Evolutionary conservation across 2,329 filamentous ascomycete genomes (phyloP).

Genomic region (Hymenoscyphus salicellus): DNA sequence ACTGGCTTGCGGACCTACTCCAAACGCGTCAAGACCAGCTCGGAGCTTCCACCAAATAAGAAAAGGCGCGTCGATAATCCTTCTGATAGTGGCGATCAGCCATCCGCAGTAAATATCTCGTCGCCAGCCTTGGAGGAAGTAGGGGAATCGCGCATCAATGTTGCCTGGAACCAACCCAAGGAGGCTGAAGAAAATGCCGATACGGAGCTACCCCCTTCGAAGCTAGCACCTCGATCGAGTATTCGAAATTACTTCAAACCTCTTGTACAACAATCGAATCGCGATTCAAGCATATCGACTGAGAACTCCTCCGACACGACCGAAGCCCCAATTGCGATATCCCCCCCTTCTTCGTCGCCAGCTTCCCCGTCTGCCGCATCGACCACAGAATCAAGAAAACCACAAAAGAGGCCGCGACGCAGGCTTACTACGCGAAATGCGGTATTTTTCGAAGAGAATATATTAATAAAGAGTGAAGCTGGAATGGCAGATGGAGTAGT

Average conservation of each 20-base stretch:
- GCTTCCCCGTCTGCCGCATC: neutral
- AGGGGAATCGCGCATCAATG: neutral
- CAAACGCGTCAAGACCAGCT: constrained; percentile 23
- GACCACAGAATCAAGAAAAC: constrained; percentile 5
- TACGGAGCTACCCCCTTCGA: constrained; percentile 1
- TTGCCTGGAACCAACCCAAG: neutral
- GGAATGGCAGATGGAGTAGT: neutral
- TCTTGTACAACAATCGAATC: constrained; percentile 20
- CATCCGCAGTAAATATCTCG: neutral
- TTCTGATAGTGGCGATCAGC: neutral
- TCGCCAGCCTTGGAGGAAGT: neutral
- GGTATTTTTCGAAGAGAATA: neutral
- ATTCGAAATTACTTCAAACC: constrained; percentile 33
- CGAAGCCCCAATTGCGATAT: constrained; percentile 4
- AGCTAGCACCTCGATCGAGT: constrained; percentile 18
- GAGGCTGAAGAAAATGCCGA: neutral
- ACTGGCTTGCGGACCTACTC: constrained; percentile 29
- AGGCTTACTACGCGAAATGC: constrained; percentile 23
- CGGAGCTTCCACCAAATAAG: constrained; percentile 19
- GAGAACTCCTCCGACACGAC: constrained; percentile 16
- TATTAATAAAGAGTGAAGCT: neutral
- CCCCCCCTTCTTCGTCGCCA: constrained; percentile 20
- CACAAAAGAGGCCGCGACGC: constrained; percentile 16
- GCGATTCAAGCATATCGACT: constrained; percentile 12
- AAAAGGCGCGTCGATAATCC: constrained; percentile 17